These are phyloP conservation scores for Aspergillus jensenii DNA, from an alignment of 2,329 filamentous ascomycete genomes.

Conservation along the genomic window DNA sequence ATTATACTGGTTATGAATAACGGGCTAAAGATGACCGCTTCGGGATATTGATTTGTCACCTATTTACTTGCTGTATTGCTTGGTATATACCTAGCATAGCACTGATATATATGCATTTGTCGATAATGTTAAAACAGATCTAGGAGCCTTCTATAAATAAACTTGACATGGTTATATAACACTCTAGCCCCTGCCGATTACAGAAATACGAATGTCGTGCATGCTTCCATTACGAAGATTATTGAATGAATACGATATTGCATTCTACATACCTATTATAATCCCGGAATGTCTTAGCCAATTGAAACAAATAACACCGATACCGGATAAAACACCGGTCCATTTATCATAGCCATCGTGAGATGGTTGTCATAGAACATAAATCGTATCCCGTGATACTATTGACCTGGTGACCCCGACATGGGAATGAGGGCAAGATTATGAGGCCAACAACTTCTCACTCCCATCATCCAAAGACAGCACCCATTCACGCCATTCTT, in stretches of 20 bases:
- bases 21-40: background rate
- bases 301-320: background rate
- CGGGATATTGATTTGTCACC: background rate
- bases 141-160: background rate
- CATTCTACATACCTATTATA: background rate
- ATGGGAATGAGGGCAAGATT: background rate
- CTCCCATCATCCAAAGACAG: conserved; percentile 30
- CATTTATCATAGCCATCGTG: conserved; percentile 48
- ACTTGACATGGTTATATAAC: background rate
- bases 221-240: too few species aligned
- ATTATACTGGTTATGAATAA: background rate
- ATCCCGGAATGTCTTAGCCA: background rate
- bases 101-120: background rate
- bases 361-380: conserved; percentile 65
- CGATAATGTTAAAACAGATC: background rate
- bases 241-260: background rate
- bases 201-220: background rate
- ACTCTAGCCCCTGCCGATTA: background rate
- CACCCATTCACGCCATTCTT: conserved; percentile 76
- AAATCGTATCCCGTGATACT: background rate
- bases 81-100: background rate
- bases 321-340: background rate
- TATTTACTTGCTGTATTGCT: background rate
- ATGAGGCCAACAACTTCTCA: conserved; percentile 21
- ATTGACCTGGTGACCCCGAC: background rate